These are phyloP conservation scores for Colletotrichum eremochloae DNA, from an alignment of 2,329 filamentous ascomycete genomes.

Conservation along the genomic window DNA sequence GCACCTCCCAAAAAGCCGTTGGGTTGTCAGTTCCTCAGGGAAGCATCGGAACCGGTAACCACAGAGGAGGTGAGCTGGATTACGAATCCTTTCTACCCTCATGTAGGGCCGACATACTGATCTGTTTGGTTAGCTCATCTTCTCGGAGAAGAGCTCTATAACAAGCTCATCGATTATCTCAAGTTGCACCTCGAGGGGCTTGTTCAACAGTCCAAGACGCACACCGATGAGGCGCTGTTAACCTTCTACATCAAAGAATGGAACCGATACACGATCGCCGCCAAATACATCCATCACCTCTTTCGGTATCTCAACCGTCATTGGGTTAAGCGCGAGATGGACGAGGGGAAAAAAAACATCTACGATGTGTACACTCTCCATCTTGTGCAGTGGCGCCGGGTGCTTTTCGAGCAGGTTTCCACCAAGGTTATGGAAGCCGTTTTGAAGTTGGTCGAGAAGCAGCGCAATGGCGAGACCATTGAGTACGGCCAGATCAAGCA, in stretches of 20 bases:
- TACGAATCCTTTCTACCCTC: background rate
- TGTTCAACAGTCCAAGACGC: conserved; percentile 78
- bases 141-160: conserved; percentile 95
- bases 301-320: conserved; percentile 97
- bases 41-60: conserved; percentile 64
- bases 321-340: conserved; percentile 99
- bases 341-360: conserved; percentile 97
- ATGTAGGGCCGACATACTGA: conserved; percentile 35
- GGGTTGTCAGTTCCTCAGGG: conserved; percentile 60
- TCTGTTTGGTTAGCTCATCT: conserved; percentile 79
- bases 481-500: conserved; percentile 97
- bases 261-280: conserved; percentile 94
- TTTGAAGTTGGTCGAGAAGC: conserved; percentile 94
- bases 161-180: conserved; percentile 89
- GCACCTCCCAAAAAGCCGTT: conserved; percentile 95
- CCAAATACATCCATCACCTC: conserved; percentile 97
- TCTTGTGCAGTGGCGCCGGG: conserved; percentile 93
- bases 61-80: conserved; percentile 75
- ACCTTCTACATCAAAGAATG: conserved; percentile 97
- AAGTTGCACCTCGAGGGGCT: conserved; percentile 81
- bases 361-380: conserved; percentile 99
- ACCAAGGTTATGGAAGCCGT: conserved; percentile 95
- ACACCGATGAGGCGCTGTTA: conserved; percentile 90
- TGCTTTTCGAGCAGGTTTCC: conserved; percentile 88
- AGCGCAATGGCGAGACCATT: conserved; percentile 97